Evolutionary conservation across 2,329 filamentous ascomycete species (phyloP).

Genomic region (Microcyclospora tardicrescens): DNA sequence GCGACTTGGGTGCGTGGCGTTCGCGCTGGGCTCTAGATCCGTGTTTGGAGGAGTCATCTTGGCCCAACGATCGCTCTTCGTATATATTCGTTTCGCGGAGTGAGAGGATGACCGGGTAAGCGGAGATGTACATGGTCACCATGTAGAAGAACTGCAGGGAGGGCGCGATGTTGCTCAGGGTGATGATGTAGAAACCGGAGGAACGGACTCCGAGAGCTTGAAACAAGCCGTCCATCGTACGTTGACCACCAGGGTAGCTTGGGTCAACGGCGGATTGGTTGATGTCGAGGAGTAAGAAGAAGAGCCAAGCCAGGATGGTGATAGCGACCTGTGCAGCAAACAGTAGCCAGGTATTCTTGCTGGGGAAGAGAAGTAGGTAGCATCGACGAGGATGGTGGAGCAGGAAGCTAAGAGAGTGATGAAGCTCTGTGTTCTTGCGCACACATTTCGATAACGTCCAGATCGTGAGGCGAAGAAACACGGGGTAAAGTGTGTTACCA

Average conservation of each 20-base stretch:
- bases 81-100: constrained; percentile 60
- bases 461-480: too few species aligned
- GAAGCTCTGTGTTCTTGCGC: constrained; percentile 7
- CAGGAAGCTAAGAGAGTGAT: constrained; percentile 25
- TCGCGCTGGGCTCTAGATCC: neutral
- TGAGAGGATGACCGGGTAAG: constrained; percentile 49
- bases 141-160: constrained; percentile 49
- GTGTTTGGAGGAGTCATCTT: constrained; percentile 28
- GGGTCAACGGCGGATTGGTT: constrained; percentile 4
- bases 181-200: constrained; percentile 4
- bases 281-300: constrained; percentile 6
- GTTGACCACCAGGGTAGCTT: neutral
- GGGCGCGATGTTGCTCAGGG: constrained; percentile 38
- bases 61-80: constrained; percentile 53
- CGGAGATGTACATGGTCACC: constrained; percentile 55
- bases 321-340: constrained; percentile 3
- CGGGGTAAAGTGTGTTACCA: too few species aligned
- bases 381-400: constrained; percentile 36
- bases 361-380: constrained; percentile 52
- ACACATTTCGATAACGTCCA: constrained; percentile 35
- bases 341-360: constrained; percentile 6
- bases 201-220: constrained; percentile 27
- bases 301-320: constrained; percentile 14
- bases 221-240: constrained; percentile 1
- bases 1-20: neutral